Evolutionary conservation across 768 basidiomycete genomes (phyloP).

Genomic region (Tremella fuciformis): DNA sequence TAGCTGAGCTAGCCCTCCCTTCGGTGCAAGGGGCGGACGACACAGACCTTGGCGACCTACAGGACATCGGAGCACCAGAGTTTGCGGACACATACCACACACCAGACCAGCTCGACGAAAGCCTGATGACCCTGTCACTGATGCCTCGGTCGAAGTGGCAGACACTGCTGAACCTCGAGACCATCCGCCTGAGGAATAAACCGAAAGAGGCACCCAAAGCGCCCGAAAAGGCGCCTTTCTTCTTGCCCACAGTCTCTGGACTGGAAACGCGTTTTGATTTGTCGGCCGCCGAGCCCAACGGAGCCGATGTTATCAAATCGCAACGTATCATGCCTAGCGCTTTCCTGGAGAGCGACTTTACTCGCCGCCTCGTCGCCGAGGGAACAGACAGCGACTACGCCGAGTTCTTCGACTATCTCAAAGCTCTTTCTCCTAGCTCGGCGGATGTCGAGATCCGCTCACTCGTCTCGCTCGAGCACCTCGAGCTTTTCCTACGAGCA

Average conservation of each 20-base stretch:
- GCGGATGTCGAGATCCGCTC: constrained; percentile 87
- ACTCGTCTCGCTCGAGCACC: constrained; percentile 63
- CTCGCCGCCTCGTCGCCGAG: constrained; percentile 63
- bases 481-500: constrained; percentile 69
- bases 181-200: constrained; percentile 90
- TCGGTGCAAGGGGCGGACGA: constrained; percentile 73
- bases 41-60: constrained; percentile 69
- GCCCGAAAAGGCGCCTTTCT: constrained; percentile 94
- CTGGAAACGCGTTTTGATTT: constrained; percentile 77
- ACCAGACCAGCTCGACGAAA: constrained; percentile 82
- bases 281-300: constrained; percentile 17
- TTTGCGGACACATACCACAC: constrained; percentile 71
- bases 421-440: constrained; percentile 82
- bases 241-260: constrained; percentile 87
- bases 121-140: constrained; percentile 87
- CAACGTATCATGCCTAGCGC: constrained; percentile 38
- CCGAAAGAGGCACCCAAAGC: constrained; percentile 93
- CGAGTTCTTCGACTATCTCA: constrained; percentile 75
- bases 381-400: constrained; percentile 66
- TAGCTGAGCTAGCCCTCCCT: constrained; percentile 69
- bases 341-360: constrained; percentile 60
- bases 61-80: constrained; percentile 61
- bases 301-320: constrained; percentile 44
- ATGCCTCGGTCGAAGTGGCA: constrained; percentile 93
- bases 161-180: constrained; percentile 90